These are phyloP conservation scores for Rhodotorula sphaerocarpa DNA, from an alignment of 768 basidiomycete species.

Conservation along the genomic window DNA sequence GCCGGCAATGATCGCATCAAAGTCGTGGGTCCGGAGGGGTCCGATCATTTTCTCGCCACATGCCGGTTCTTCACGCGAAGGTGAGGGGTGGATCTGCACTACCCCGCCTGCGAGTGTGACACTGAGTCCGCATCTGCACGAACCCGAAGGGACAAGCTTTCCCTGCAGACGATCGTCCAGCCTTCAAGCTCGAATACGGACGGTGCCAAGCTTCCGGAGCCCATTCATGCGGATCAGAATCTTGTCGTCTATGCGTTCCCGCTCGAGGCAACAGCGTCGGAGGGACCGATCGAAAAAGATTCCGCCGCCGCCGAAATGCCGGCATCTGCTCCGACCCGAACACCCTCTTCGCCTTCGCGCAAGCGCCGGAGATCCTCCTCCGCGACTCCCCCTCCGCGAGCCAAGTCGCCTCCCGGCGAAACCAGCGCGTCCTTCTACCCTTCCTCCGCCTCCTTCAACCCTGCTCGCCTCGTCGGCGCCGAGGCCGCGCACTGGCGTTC, in stretches of 20 bases:
- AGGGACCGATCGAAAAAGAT: too few relatives aligned
- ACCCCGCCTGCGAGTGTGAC: neutral
- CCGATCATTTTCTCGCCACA: slow-evolving; percentile 6
- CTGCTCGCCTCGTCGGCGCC: neutral
- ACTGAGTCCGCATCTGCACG: neutral
- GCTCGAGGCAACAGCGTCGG: slow-evolving; percentile 40
- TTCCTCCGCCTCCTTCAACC: slow-evolving; percentile 14
- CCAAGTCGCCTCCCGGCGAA: slow-evolving; percentile 20
- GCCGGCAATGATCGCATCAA: slow-evolving; percentile 53
- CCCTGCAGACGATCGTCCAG: slow-evolving; percentile 48
- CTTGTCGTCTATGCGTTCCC: slow-evolving; percentile 60
- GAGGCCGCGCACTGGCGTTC: slow-evolving; percentile 32
- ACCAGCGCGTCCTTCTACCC: neutral
- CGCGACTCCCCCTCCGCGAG: slow-evolving; percentile 17
- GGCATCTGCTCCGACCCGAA: neutral
- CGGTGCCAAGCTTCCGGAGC: slow-evolving; percentile 16
- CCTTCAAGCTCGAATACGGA: slow-evolving; percentile 26
- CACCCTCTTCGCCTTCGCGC: too few relatives aligned
- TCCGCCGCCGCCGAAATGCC: neutral
- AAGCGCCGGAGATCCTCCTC: slow-evolving; percentile 40
- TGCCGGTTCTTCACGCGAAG: slow-evolving; percentile 26
- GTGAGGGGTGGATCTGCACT: neutral
- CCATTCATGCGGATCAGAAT: slow-evolving; percentile 42
- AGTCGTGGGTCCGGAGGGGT: slow-evolving; percentile 56
- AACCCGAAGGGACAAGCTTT: slow-evolving; percentile 56